A percentile compares a stretch with the other conserved stretches of the same genome.
Evolutionary conservation across 345 rosid genomes (phyloP).

Genomic region (Draba incana): DNA sequence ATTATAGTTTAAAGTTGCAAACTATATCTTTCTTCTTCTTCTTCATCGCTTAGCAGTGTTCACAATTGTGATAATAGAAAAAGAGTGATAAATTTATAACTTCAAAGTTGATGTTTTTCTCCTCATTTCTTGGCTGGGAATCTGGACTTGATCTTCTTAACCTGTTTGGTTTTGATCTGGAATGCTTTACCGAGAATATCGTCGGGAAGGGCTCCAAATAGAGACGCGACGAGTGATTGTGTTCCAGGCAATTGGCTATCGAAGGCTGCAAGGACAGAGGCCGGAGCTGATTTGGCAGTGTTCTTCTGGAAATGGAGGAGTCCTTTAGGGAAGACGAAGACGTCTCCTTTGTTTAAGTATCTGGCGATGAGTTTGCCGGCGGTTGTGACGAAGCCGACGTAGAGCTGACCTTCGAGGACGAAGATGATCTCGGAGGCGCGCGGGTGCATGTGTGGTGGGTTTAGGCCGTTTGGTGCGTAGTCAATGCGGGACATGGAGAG

Average conservation of each 20-base stretch:
- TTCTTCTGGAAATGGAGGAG: slow-evolving; percentile 66
- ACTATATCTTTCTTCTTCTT: slow-evolving; percentile 14
- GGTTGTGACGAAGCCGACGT: slow-evolving; percentile 64
- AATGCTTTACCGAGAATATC: slow-evolving; percentile 49
- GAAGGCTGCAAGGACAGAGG: slow-evolving; percentile 55
- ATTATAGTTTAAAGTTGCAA: slow-evolving; percentile 10
- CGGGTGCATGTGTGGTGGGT: slow-evolving; percentile 51
- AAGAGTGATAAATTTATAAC: neutral
- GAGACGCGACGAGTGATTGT: slow-evolving; percentile 48
- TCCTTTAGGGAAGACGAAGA: slow-evolving; percentile 62
- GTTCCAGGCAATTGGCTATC: slow-evolving; percentile 68
- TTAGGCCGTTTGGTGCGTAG: slow-evolving; percentile 58
- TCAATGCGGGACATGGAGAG: slow-evolving; percentile 51
- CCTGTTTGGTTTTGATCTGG: slow-evolving; percentile 48
- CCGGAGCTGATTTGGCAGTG: slow-evolving; percentile 40
- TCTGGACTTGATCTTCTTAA: slow-evolving; percentile 50
- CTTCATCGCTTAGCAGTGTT: neutral
- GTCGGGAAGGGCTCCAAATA: slow-evolving; percentile 57
- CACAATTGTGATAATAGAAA: neutral
- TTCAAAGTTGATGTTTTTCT: neutral
- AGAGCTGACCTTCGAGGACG: slow-evolving; percentile 58
- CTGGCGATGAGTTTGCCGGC: slow-evolving; percentile 50
- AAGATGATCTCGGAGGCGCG: slow-evolving; percentile 59
- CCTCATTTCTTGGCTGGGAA: slow-evolving; percentile 50
- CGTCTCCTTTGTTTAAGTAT: slow-evolving; percentile 53